Conservation (phyloP, 2,329 filamentous ascomycete species). For the Diaporthe eres region DNA sequence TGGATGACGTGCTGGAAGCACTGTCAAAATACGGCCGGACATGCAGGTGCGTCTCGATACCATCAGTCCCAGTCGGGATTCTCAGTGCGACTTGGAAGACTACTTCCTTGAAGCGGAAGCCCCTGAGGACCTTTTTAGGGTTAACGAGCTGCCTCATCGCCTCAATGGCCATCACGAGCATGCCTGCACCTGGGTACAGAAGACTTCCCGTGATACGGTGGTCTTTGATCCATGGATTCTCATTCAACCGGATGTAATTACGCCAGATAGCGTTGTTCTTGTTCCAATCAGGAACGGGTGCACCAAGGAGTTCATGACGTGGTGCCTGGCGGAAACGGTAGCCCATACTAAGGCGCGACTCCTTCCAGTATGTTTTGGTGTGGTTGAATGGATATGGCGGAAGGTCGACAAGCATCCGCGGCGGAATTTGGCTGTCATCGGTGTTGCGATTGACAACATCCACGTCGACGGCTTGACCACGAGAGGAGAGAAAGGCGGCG, state of each 20-base stretch:
- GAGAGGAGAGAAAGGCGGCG: background rate
- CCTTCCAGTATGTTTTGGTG: background rate
- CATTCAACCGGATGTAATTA: background rate
- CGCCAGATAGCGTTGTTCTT: slow-evolving; percentile 11
- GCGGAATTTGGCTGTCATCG: background rate
- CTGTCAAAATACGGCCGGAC: slow-evolving; percentile 38
- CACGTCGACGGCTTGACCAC: background rate
- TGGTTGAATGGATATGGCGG: slow-evolving; percentile 25
- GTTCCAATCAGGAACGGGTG: background rate
- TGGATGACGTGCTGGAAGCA: background rate
- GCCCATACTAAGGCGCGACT: slow-evolving; percentile 48
- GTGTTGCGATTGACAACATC: slow-evolving; percentile 41
- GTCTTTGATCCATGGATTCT: background rate
- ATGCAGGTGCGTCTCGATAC: slow-evolving; percentile 41
- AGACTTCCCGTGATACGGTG: background rate
- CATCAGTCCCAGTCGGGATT: slow-evolving; percentile 41
- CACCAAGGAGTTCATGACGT: slow-evolving; percentile 47
- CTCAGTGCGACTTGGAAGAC: slow-evolving; percentile 44
- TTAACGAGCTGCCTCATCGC: slow-evolving; percentile 43
- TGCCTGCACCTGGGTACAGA: background rate
- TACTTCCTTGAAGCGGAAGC: slow-evolving; percentile 41
- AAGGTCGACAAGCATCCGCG: background rate
- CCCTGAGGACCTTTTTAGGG: background rate
- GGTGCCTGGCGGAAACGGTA: slow-evolving; percentile 48
- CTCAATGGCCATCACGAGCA: slow-evolving; percentile 49